Evolutionary conservation across 108 stramenopile species (phyloP).

Genomic region (Discostella stelligeroides): DNA sequence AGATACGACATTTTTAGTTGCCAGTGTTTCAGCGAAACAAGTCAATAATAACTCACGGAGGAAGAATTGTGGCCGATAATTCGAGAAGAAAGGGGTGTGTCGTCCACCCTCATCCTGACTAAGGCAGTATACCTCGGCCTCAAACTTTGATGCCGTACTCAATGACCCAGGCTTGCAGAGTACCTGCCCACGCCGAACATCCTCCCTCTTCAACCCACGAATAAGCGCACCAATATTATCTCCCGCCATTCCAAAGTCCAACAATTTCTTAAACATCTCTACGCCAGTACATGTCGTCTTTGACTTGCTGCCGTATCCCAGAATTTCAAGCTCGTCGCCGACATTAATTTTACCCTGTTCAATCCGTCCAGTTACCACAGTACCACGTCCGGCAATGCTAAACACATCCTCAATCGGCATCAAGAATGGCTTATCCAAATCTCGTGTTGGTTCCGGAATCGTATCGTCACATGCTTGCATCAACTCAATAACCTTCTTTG

Average conservation of each 20-base stretch:
- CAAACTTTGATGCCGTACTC: constrained; percentile 82
- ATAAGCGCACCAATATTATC: constrained; percentile 98
- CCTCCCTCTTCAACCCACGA: constrained; percentile 97
- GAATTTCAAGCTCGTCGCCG: constrained; percentile 95
- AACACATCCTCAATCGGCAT: constrained; percentile 99
- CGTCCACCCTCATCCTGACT: constrained; percentile 98
- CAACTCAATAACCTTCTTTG: constrained; percentile 88
- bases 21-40: neutral
- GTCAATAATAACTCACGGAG: constrained; percentile 76
- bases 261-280: constrained; percentile 99
- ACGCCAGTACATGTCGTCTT: constrained; percentile 98
- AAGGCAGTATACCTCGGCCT: constrained; percentile 97
- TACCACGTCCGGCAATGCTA: constrained; percentile 98
- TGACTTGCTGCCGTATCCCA: constrained; percentile 74
- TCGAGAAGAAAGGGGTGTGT: constrained; percentile 98
- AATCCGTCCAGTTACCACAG: constrained; percentile 98
- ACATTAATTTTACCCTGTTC: constrained; percentile 95
- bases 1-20: neutral
- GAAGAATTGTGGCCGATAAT: constrained; percentile 99
- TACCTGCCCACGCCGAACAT: constrained; percentile 96
- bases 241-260: constrained; percentile 97
- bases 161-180: constrained; percentile 90
- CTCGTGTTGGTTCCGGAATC: constrained; percentile 93
- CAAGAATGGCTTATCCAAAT: constrained; percentile 98
- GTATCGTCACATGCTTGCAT: constrained; percentile 93